Percentiles rank a stretch among this genome's conserved stretches.
Evolutionary conservation across 805 yeast species (phyloP).

Genomic region (Candida ficus): DNA sequence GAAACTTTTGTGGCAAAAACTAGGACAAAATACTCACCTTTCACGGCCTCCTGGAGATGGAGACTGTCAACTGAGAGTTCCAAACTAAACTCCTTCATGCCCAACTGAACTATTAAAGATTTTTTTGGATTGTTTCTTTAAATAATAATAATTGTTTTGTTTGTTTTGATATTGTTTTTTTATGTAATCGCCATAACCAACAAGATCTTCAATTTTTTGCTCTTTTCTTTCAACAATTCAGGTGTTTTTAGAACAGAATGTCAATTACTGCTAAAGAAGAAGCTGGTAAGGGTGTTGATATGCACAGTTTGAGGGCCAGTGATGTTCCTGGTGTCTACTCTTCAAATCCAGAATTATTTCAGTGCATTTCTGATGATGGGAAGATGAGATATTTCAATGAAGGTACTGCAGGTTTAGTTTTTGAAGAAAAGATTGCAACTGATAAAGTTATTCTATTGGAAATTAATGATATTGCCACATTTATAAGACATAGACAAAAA

Average conservation of each 20-base stretch:
- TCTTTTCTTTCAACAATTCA: too few relatives aligned
- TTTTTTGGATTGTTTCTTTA: too few relatives aligned
- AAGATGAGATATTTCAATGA: neutral
- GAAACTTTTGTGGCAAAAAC: neutral
- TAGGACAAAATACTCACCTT: constrained; percentile 4
- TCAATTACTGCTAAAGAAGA: too few relatives aligned
- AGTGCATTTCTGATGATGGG: neutral
- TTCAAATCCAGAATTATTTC: neutral
- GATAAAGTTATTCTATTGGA: neutral
- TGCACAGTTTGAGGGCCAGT: too few relatives aligned
- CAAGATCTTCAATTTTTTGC: too few relatives aligned
- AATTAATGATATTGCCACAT: neutral
- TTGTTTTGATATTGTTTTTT: neutral
- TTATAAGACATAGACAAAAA: neutral
- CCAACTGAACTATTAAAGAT: too few relatives aligned
- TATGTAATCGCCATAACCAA: neutral
- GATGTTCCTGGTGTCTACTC: neutral
- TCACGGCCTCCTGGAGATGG: constrained; percentile 8
- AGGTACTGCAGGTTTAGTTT: neutral
- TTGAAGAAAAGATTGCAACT: neutral
- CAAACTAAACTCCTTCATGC: constrained; percentile 11
- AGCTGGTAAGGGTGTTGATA: neutral
- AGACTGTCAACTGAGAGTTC: constrained; percentile 10
- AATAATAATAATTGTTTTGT: too few relatives aligned
- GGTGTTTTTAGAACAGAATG: too few relatives aligned